Evolutionary conservation across 2,329 filamentous ascomycete species (phyloP).

Genomic region (Fusarium sp.): DNA sequence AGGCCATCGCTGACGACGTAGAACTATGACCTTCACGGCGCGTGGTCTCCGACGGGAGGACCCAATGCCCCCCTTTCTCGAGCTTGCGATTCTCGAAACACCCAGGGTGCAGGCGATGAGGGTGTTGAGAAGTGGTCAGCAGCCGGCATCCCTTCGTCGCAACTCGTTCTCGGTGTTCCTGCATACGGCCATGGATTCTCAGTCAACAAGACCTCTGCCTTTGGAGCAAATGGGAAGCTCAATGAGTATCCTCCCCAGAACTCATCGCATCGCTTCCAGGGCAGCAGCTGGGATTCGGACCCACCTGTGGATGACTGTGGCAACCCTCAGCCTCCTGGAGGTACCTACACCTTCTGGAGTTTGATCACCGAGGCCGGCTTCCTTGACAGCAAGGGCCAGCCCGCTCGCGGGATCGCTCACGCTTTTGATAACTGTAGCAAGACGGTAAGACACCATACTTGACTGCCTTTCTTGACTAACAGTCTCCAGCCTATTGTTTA

Average conservation of each 20-base stretch:
- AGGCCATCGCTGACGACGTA: neutral
- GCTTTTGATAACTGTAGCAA: conserved; percentile 34
- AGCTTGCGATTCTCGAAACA: conserved; percentile 32
- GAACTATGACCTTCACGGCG: conserved; percentile 39
- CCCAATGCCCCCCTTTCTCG: conserved; percentile 26
- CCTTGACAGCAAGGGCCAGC: conserved; percentile 22
- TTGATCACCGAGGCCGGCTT: conserved; percentile 35
- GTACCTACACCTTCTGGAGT: conserved; percentile 39
- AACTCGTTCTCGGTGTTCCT: conserved; percentile 35
- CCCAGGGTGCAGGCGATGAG: conserved; percentile 26
- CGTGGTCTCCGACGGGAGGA: conserved; percentile 30
- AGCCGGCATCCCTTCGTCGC: conserved; percentile 27
- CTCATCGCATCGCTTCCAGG: conserved; percentile 36
- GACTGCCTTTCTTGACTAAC: neutral
- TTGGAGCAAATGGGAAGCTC: conserved; percentile 12
- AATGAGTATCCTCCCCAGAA: conserved; percentile 31
- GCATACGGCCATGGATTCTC: conserved; percentile 36
- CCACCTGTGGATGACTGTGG: conserved; percentile 29
- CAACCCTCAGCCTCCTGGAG: conserved; percentile 27
- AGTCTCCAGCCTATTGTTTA: conserved; percentile 28
- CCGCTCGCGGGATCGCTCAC: conserved; percentile 25
- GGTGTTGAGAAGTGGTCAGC: conserved; percentile 21
- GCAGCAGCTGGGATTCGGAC: conserved; percentile 38
- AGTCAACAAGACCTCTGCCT: conserved; percentile 26
- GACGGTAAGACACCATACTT: conserved; percentile 6